Evolutionary conservation across 164 flowering plant genomes (phyloP).

Genomic region (Vitis rotundifolia): DNA sequence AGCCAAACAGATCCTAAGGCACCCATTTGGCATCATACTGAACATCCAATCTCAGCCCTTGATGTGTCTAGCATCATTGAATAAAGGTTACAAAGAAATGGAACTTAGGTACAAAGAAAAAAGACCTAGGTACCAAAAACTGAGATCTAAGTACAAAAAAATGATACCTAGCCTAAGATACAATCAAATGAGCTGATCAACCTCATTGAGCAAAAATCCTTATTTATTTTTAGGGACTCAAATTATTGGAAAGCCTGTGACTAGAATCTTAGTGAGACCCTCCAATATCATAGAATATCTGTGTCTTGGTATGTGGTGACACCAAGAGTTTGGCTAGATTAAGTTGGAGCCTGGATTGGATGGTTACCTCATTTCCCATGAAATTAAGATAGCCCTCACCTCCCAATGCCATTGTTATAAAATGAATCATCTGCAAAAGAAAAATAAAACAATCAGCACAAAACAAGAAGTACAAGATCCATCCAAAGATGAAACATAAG

Average conservation of each 20-base stretch:
- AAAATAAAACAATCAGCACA: constrained; percentile 7
- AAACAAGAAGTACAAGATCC: neutral
- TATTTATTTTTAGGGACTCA: neutral
- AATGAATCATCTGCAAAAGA: constrained; percentile 86
- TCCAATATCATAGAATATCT: neutral
- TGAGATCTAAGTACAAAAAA: too few relatives aligned
- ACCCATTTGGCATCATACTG: too few relatives aligned
- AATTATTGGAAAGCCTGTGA: neutral
- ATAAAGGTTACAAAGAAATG: too few relatives aligned
- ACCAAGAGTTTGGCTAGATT: neutral
- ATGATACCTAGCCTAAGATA: too few relatives aligned
- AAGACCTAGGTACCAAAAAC: too few relatives aligned
- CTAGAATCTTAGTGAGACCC: neutral
- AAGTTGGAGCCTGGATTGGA: neutral
- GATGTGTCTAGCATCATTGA: too few relatives aligned
- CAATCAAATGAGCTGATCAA: neutral
- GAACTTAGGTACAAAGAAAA: too few relatives aligned
- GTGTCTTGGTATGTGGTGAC: neutral
- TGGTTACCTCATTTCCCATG: constrained; percentile 95
- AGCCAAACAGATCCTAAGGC: too few relatives aligned
- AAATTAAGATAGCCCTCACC: constrained; percentile 98
- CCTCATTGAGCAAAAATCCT: neutral
- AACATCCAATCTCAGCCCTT: too few relatives aligned
- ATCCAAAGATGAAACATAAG: constrained; percentile 1
- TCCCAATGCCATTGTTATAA: constrained; percentile 93